These are phyloP conservation scores for Seiridium unicorne DNA, from an alignment of 2,329 filamentous ascomycete species.

Conservation along the genomic window DNA sequence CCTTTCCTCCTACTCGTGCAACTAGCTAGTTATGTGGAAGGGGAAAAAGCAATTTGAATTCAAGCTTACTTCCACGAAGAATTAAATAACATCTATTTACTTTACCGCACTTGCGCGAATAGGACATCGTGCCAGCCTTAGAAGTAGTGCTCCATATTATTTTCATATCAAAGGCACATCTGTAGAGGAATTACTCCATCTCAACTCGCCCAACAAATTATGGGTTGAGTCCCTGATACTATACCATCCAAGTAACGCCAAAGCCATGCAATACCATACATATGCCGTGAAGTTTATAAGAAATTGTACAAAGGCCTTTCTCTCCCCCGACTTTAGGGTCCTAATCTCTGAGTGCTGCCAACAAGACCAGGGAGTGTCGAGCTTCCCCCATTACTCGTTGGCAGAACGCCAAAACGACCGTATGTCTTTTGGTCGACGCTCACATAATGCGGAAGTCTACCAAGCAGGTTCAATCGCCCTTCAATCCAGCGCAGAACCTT, in stretches of 20 bases:
- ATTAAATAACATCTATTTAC: too few species aligned
- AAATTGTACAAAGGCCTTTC: background rate
- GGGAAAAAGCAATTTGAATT: too few species aligned
- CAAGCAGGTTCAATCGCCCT: constrained; percentile 80
- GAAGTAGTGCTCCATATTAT: too few species aligned
- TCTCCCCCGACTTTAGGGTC: constrained; percentile 24
- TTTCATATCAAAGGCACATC: background rate
- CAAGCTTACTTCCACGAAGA: too few species aligned
- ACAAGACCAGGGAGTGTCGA: constrained; percentile 56
- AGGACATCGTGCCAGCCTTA: too few species aligned
- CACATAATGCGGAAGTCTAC: constrained; percentile 84
- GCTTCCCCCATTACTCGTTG: constrained; percentile 46
- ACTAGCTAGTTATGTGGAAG: too few species aligned
- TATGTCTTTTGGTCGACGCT: constrained; percentile 96
- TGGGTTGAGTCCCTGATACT: background rate
- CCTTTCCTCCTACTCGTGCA: too few species aligned
- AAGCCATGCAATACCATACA: constrained; percentile 7
- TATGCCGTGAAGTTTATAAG: background rate
- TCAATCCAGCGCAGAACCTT: constrained; percentile 86
- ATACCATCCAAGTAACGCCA: constrained; percentile 8
- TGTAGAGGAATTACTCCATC: background rate
- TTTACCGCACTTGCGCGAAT: too few species aligned
- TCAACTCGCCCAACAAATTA: background rate
- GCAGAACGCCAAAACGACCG: constrained; percentile 86
- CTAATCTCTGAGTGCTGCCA: constrained; percentile 65